These are phyloP conservation scores for Epithemia pelagica DNA, from an alignment of 108 stramenopile species.

Conservation along the genomic window DNA sequence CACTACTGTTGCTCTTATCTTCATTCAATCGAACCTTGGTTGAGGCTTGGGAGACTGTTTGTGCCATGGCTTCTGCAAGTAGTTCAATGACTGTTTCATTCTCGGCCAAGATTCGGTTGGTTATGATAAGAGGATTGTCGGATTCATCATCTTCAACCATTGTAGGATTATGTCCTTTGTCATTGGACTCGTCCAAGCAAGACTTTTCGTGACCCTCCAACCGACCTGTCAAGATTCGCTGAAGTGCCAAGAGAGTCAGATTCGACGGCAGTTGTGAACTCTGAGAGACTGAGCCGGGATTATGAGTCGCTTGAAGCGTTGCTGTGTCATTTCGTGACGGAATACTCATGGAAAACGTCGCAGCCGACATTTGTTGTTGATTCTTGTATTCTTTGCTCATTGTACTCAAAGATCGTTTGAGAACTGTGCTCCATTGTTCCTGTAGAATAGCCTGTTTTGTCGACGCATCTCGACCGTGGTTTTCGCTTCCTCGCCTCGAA, in stretches of 20 bases:
- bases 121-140: conserved; percentile 52
- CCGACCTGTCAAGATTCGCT: conserved; percentile 55
- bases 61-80: conserved; percentile 44
- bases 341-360: neutral
- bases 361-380: neutral
- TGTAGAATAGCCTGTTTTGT: conserved; percentile 6
- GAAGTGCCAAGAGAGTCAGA: conserved; percentile 39
- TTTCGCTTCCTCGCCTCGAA: conserved; percentile 1
- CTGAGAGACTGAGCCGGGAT: too few species aligned
- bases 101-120: conserved; percentile 52
- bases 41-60: conserved; percentile 32
- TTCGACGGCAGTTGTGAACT: conserved; percentile 8
- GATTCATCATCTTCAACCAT: conserved; percentile 29
- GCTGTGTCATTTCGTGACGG: neutral
- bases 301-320: neutral
- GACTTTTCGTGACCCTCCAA: conserved; percentile 31
- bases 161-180: conserved; percentile 19
- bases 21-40: neutral
- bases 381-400: conserved; percentile 8
- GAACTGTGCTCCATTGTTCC: neutral
- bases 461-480: neutral
- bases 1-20: conserved; percentile 11
- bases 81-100: conserved; percentile 46
- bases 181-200: conserved; percentile 23
- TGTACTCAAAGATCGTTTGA: conserved; percentile 3